These are phyloP conservation scores for Calonectria leucothoes DNA, from an alignment of 2,329 filamentous ascomycete genomes.

Conservation along the genomic window DNA sequence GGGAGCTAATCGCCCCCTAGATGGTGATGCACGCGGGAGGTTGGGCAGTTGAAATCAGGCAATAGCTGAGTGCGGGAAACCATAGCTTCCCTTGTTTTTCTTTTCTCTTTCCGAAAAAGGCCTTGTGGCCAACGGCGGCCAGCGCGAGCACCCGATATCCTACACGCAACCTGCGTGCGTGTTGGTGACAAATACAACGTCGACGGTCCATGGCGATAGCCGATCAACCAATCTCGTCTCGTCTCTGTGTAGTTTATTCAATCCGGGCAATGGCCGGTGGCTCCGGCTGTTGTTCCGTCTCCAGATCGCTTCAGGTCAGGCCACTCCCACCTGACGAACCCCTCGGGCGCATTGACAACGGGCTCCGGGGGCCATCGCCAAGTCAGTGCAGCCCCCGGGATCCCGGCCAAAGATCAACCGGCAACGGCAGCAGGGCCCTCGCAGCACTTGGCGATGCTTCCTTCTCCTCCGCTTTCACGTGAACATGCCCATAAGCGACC, in stretches of 20 bases:
- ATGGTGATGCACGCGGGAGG: background rate
- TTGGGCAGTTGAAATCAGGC: background rate
- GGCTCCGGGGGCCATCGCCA: background rate
- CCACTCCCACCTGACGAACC: background rate
- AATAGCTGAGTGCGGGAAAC: background rate
- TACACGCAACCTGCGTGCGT: background rate
- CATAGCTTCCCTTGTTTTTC: background rate
- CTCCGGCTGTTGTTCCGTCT: conserved; percentile 1
- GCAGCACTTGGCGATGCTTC: background rate
- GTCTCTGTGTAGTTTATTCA: background rate
- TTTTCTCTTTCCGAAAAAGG: background rate
- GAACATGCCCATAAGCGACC: conserved; percentile 15
- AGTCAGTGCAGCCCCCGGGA: background rate
- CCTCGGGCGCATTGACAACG: background rate
- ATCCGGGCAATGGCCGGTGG: background rate
- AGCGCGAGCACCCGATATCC: background rate
- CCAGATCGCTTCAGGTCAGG: conserved; percentile 13
- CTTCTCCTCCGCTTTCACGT: background rate
- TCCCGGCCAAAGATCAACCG: conserved; percentile 6
- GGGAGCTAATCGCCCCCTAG: background rate
- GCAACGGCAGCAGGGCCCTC: background rate
- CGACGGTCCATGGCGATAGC: background rate
- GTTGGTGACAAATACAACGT: conserved; percentile 13
- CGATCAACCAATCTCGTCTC: conserved; percentile 6
- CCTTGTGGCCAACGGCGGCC: background rate